phyloP scores from a whole-genome alignment of 306 rosid genomes.

The Mimosa pudica region DNA sequence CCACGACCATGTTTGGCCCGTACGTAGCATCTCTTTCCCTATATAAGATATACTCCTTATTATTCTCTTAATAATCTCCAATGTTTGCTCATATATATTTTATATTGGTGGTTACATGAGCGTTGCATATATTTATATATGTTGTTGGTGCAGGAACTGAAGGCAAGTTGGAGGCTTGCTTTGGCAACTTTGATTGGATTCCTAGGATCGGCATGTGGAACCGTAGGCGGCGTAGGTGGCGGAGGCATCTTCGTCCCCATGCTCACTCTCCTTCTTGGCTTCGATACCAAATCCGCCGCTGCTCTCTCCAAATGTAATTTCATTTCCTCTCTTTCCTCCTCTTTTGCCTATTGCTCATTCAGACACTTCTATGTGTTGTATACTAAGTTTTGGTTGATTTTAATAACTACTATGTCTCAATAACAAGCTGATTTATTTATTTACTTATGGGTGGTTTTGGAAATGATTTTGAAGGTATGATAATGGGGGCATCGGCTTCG shows the following conservation, averaged over 20 bases:
- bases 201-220: slow-evolving; percentile 89
- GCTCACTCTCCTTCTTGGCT: slow-evolving; percentile 85
- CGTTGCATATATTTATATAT: no score
- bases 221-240: slow-evolving; percentile 96
- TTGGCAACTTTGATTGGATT: slow-evolving; percentile 81
- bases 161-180: slow-evolving; percentile 66
- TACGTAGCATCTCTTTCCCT: slow-evolving; percentile 27
- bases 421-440: not conserved
- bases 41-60: no score
- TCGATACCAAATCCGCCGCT: slow-evolving; percentile 92
- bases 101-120: not conserved
- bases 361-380: not conserved
- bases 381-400: no score
- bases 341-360: not conserved
- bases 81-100: no score
- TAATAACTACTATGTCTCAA: no score
- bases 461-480: slow-evolving; percentile 61
- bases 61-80: no score
- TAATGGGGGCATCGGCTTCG: slow-evolving; percentile 87
- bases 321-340: not conserved
- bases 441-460: not conserved
- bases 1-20: slow-evolving; percentile 69
- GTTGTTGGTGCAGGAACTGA: slow-evolving; percentile 54
- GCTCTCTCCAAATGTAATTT: slow-evolving; percentile 90
- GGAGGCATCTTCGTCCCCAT: slow-evolving; percentile 98